These are phyloP conservation scores for Ammopiptanthus mongolicus DNA, from an alignment of 306 rosid species.

Conservation along the genomic window DNA sequence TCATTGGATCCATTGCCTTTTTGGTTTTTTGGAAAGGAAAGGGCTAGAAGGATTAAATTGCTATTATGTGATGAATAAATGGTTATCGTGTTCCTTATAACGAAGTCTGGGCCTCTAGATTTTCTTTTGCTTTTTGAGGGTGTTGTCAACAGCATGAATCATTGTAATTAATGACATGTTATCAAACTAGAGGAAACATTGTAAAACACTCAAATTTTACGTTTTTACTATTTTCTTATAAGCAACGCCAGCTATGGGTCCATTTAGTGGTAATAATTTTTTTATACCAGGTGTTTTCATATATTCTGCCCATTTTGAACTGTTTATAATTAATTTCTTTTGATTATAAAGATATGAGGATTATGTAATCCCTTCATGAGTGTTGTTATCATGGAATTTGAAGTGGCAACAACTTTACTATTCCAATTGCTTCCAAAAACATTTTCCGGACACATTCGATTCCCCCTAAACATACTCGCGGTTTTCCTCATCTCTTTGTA, in stretches of 20 bases:
- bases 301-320: too few species aligned
- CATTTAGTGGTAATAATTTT: not conserved
- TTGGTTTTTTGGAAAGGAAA: not conserved
- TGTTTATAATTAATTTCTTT: too few species aligned
- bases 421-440: not conserved
- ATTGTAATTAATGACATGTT: conserved; percentile 25
- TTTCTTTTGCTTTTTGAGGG: not conserved
- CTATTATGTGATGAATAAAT: not conserved
- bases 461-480: not conserved
- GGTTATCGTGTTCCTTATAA: not conserved
- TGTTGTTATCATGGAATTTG: too few species aligned
- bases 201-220: not conserved
- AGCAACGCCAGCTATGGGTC: not conserved
- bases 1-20: conserved; percentile 18
- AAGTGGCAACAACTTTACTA: not conserved
- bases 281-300: too few species aligned
- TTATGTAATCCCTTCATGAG: too few species aligned
- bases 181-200: not conserved
- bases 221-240: conserved; percentile 11
- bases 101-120: not conserved
- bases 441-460: conserved; percentile 1
- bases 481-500: not conserved
- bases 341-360: too few species aligned
- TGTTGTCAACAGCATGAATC: conserved; percentile 28
- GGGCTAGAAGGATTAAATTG: not conserved